Conservation (phyloP, 2,329 filamentous ascomycete species). For the Periconia macrospinosa region DNA sequence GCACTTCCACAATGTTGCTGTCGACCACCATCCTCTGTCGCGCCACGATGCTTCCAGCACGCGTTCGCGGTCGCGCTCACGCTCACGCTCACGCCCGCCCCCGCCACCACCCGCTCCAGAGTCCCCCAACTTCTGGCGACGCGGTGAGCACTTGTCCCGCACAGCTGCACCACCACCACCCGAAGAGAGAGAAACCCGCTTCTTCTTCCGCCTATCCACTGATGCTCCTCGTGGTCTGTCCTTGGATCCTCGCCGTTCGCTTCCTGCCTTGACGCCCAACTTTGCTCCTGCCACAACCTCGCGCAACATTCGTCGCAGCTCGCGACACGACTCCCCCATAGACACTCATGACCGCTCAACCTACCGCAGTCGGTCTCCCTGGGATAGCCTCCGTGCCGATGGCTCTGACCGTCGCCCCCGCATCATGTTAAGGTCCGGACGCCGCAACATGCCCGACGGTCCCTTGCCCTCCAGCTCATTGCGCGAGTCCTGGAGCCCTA, state of each 20-base stretch:
- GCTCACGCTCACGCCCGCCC: constrained; percentile 24
- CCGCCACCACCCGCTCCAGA: constrained; percentile 40
- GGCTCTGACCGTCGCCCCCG: background rate
- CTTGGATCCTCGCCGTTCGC: constrained; percentile 15
- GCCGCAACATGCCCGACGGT: constrained; percentile 40
- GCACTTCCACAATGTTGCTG: constrained; percentile 12
- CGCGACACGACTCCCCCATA: background rate
- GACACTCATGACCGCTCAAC: constrained; percentile 2
- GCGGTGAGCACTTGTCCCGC: constrained; percentile 18
- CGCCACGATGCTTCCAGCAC: constrained; percentile 11
- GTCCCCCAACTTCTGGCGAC: constrained; percentile 22
- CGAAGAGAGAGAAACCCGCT: constrained; percentile 8
- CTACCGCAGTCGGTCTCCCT: constrained; percentile 12
- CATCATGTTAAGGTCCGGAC: constrained; percentile 31
- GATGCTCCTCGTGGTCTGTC: constrained; percentile 13
- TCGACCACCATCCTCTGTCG: constrained; percentile 13
- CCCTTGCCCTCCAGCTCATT: constrained; percentile 40
- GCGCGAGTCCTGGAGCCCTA: constrained; percentile 42
- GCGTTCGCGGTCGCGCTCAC: constrained; percentile 17
- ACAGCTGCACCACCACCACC: constrained; percentile 15
- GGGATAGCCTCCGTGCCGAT: background rate
- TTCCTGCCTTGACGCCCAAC: constrained; percentile 36
- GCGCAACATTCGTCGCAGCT: constrained; percentile 11
- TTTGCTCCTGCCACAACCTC: constrained; percentile 35
- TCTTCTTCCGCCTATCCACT: constrained; percentile 9